phyloP scores from a whole-genome alignment of 139 green algal species.

The Micractinium conductrix region DNA sequence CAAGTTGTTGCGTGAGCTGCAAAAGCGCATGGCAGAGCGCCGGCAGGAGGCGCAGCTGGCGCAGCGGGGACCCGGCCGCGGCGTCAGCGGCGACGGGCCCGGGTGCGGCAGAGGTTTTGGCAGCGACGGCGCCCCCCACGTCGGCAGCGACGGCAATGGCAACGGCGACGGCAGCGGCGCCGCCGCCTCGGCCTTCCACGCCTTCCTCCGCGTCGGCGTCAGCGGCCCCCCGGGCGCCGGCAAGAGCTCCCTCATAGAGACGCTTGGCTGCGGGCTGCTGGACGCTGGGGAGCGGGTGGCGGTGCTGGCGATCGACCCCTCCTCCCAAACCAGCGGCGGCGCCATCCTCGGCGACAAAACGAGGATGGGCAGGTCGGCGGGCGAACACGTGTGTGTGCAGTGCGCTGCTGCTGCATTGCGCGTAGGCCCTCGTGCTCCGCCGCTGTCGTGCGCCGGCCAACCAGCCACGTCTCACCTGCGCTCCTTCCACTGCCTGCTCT shows the following conservation, averaged over 20 bases:
- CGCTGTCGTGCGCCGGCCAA: too few species aligned
- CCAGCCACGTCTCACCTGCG: too few species aligned
- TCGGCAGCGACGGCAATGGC: neutral
- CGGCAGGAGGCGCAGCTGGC: neutral
- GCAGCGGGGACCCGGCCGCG: too few species aligned
- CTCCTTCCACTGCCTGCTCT: neutral
- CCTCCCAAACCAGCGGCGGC: constrained; percentile 49
- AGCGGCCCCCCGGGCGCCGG: constrained; percentile 62
- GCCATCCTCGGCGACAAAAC: constrained; percentile 81
- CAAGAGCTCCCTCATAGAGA: constrained; percentile 59
- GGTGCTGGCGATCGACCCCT: constrained; percentile 74
- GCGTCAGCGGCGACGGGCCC: neutral
- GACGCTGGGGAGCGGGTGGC: constrained; percentile 56
- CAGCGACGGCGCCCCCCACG: neutral
- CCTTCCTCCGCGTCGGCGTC: constrained; percentile 21
- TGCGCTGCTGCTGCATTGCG: neutral
- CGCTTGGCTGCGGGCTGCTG: constrained; percentile 48
- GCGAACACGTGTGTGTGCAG: neutral
- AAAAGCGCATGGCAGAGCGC: constrained; percentile 1
- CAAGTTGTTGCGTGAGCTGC: constrained; percentile 51
- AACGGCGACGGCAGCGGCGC: neutral
- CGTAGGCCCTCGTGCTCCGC: too few species aligned
- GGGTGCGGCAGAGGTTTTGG: neutral
- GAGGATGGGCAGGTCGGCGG: constrained; percentile 55
- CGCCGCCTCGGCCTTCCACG: neutral